Evolutionary conservation across 1,139 yeast species (phyloP).

Genomic region (Sugiyamaella grinbergsii): DNA sequence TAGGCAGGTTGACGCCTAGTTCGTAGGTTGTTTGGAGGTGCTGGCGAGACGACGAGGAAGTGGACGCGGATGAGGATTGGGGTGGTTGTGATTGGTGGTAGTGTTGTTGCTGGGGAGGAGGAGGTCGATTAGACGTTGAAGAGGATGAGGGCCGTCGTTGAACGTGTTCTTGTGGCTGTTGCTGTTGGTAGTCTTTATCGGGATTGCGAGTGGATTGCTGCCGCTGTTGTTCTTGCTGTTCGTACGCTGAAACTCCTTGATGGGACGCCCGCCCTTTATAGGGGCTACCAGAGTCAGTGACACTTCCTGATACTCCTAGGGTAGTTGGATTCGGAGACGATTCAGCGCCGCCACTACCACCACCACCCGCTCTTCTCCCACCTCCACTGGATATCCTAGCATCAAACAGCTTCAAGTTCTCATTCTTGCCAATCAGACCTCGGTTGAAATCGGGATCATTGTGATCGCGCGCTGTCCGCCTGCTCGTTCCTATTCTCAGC

Average conservation of each 20-base stretch:
- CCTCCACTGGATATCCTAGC: slow-evolving; percentile 18
- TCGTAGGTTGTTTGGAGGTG: slow-evolving; percentile 22
- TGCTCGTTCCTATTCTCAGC: slow-evolving; percentile 18
- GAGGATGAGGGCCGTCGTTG: slow-evolving; percentile 7
- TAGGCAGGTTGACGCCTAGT: slow-evolving; percentile 25
- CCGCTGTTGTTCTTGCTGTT: slow-evolving; percentile 7
- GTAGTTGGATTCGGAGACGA: slow-evolving; percentile 11
- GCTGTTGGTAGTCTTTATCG: neutral
- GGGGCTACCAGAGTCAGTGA: slow-evolving; percentile 1
- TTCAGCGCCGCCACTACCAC: neutral
- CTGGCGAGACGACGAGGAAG: slow-evolving; percentile 15
- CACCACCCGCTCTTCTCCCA: neutral
- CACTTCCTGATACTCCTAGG: slow-evolving; percentile 11
- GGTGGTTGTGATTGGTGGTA: slow-evolving; percentile 13
- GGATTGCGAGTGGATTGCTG: neutral
- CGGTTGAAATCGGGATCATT: slow-evolving; percentile 28
- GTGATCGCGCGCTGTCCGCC: slow-evolving; percentile 11
- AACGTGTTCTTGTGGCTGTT: neutral
- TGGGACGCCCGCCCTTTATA: neutral
- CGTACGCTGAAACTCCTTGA: neutral
- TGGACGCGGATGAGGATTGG: slow-evolving; percentile 8
- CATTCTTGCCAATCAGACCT: slow-evolving; percentile 20
- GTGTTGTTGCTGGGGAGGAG: slow-evolving; percentile 10
- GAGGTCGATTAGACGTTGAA: neutral
- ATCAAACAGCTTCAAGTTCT: slow-evolving; percentile 20